Conservation (phyloP, 2,329 filamentous ascomycete species). For the Aschersonia sp. region DNA sequence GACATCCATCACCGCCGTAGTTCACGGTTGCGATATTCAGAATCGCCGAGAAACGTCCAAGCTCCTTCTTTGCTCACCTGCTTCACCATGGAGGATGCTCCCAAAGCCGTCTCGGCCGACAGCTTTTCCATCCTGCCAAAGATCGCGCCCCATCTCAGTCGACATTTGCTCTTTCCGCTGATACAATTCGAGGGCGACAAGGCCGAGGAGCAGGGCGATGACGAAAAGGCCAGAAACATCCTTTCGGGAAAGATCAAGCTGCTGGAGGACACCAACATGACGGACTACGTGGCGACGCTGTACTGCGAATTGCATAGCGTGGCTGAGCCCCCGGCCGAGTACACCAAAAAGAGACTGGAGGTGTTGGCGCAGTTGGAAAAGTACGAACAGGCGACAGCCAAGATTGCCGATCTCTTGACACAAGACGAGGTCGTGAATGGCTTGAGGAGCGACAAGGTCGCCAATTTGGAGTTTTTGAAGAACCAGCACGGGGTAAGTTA, state of each 20-base stretch:
- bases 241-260: conserved; percentile 83
- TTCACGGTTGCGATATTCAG: no score
- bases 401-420: conserved; percentile 75
- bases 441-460: conserved; percentile 90
- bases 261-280: conserved; percentile 97
- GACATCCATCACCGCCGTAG: background rate
- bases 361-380: conserved; percentile 72
- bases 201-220: conserved; percentile 59
- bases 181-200: conserved; percentile 81
- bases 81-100: conserved; percentile 24
- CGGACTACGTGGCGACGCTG: conserved; percentile 86
- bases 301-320: conserved; percentile 81
- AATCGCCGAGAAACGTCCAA: no score
- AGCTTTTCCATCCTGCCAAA: conserved; percentile 75
- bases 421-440: conserved; percentile 84
- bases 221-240: conserved; percentile 49
- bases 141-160: conserved; percentile 82
- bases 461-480: conserved; percentile 96
- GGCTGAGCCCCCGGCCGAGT: conserved; percentile 68
- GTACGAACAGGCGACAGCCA: conserved; percentile 75
- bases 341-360: conserved; percentile 76
- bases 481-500: conserved; percentile 74
- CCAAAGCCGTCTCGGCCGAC: conserved; percentile 42
- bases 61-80: no score
- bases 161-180: conserved; percentile 91